Evolutionary conservation across 2,329 filamentous ascomycete genomes (phyloP).

Genomic region (Colletotrichum musicola): DNA sequence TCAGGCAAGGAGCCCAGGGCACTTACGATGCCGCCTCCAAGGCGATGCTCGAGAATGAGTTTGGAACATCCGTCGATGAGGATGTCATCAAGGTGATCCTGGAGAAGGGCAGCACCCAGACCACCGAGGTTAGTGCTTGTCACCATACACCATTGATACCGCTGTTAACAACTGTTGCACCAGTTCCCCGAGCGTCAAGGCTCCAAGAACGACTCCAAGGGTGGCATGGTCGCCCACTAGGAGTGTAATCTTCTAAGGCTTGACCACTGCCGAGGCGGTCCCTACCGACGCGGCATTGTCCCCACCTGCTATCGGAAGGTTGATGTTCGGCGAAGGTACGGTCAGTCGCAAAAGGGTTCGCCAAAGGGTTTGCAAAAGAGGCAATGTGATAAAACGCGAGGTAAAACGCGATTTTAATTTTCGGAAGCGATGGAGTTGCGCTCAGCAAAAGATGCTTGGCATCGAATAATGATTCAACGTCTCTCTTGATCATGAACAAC

Average conservation of each 20-base stretch:
- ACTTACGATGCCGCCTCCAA: constrained; percentile 83
- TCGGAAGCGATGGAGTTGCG: constrained; percentile 14
- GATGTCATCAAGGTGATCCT: constrained; percentile 87
- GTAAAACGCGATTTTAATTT: not conserved
- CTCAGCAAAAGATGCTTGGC: not conserved
- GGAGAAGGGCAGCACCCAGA: constrained; percentile 78
- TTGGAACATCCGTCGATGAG: constrained; percentile 83
- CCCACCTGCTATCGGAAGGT: constrained; percentile 2
- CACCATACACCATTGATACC: not conserved
- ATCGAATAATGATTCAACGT: not conserved
- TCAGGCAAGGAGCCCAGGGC: constrained; percentile 88
- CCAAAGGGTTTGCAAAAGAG: not conserved
- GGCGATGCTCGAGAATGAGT: constrained; percentile 82
- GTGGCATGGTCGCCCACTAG: constrained; percentile 58
- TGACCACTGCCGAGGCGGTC: no score
- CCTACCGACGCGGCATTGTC: no score
- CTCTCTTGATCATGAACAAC: not conserved
- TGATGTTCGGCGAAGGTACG: constrained; percentile 4
- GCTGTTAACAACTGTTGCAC: not conserved
- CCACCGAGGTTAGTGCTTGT: constrained; percentile 60
- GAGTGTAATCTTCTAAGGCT: not conserved
- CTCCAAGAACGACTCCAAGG: constrained; percentile 65
- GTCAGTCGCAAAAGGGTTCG: not conserved
- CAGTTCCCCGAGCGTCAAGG: constrained; percentile 67
- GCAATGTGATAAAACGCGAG: not conserved